phyloP scores from a whole-genome alignment of 805 yeast species.

The Saccharomycopsis malanga region DNA sequence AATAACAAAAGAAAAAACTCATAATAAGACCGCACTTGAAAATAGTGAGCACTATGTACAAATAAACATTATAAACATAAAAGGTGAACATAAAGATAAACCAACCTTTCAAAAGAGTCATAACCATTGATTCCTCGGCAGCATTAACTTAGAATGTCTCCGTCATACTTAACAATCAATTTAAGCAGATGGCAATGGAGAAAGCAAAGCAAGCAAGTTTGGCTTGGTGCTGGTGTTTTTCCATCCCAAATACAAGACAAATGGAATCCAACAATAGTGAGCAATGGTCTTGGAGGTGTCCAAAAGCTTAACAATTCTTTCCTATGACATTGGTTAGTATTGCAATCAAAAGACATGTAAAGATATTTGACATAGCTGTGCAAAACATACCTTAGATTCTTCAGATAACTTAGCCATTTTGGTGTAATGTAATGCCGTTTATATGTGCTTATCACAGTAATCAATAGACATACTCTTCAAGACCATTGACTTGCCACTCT shows the following conservation, averaged over 20 bases:
- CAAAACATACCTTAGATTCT: conserved; percentile 19
- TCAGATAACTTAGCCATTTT: conserved; percentile 21
- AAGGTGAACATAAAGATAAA: too few relatives aligned
- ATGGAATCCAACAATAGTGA: conserved; percentile 97
- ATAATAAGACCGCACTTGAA: too few relatives aligned
- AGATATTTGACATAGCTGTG: not conserved
- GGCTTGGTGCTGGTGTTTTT: conserved; percentile 78
- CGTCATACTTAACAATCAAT: too few relatives aligned
- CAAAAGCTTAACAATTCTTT: conserved; percentile 77
- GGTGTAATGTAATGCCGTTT: not conserved
- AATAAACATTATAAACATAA: too few relatives aligned
- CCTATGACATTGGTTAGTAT: conserved; percentile 36
- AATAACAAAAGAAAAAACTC: too few relatives aligned
- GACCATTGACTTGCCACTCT: too few relatives aligned
- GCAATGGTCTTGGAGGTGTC: conserved; percentile 80
- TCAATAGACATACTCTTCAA: too few relatives aligned
- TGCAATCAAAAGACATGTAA: not conserved
- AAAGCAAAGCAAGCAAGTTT: conserved; percentile 56
- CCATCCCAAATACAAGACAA: conserved; percentile 88
- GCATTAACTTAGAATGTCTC: too few relatives aligned
- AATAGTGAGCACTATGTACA: too few relatives aligned
- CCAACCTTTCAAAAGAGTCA: too few relatives aligned
- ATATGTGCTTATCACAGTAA: too few relatives aligned
- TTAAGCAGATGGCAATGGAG: conserved; percentile 75
- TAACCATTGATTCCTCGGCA: too few relatives aligned